Evolutionary conservation across 1,284 basidiomycete species (phyloP).

Genomic region (Malassezia globosa): DNA sequence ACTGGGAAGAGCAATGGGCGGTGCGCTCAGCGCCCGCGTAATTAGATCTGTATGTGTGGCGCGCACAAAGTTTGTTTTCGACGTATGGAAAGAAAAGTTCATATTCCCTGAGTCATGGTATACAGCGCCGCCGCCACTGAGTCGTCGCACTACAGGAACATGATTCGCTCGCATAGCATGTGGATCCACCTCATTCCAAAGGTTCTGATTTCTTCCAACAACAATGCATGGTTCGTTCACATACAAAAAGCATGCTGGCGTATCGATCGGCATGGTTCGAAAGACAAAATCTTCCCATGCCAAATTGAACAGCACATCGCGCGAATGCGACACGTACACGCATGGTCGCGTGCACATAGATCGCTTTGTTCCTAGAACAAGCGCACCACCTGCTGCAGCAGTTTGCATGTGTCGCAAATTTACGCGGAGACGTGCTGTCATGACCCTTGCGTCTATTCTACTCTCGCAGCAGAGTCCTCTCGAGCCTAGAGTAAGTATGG

Average conservation of each 20-base stretch:
- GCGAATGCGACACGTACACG: constrained; percentile 65
- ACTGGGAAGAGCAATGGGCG: constrained; percentile 34
- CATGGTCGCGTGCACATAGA: background rate
- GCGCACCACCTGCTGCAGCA: background rate
- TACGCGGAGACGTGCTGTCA: background rate
- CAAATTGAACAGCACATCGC: constrained; percentile 83
- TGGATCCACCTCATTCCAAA: constrained; percentile 90
- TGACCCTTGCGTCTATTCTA: background rate
- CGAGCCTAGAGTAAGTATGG: background rate
- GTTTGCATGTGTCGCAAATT: background rate
- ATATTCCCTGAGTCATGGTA: constrained; percentile 95
- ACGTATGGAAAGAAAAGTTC: constrained; percentile 88
- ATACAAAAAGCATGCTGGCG: constrained; percentile 66
- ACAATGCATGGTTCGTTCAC: constrained; percentile 81
- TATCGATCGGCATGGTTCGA: constrained; percentile 14
- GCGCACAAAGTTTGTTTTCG: constrained; percentile 69
- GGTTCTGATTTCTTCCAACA: constrained; percentile 88
- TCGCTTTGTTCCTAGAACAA: too few relatives aligned
- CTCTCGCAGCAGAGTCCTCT: background rate
- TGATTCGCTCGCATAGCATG: constrained; percentile 51
- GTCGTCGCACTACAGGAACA: constrained; percentile 70
- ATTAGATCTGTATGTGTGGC: constrained; percentile 67
- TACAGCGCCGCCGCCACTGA: constrained; percentile 93
- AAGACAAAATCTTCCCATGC: constrained; percentile 62
- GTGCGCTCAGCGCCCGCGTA: constrained; percentile 61